Evolutionary conservation across 2,329 filamentous ascomycete genomes (phyloP).

Genomic region (Colletotrichum siamense): DNA sequence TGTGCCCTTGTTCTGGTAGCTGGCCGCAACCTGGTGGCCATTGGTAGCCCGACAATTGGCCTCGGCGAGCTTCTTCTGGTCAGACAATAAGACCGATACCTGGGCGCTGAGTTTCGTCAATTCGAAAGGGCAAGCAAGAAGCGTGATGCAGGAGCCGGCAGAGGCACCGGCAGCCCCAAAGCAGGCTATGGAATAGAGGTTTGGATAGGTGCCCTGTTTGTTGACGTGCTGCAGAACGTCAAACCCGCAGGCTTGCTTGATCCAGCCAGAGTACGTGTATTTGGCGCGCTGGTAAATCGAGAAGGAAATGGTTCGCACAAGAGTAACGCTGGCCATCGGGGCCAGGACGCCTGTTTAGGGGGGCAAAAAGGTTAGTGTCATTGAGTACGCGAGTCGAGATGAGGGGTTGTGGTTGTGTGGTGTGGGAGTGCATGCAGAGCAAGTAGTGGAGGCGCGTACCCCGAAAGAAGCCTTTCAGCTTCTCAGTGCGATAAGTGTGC

Average conservation of each 20-base stretch:
- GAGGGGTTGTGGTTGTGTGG: constrained; percentile 1
- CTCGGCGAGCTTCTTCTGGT: constrained; percentile 48
- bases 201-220: constrained; percentile 73
- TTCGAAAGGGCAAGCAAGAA: constrained; percentile 86
- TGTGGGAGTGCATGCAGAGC: neutral
- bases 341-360: constrained; percentile 70
- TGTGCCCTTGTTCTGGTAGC: constrained; percentile 80
- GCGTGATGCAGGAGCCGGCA: constrained; percentile 79
- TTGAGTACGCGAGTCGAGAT: neutral
- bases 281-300: constrained; percentile 82
- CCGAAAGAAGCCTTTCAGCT: constrained; percentile 78
- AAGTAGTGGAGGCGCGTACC: constrained; percentile 50
- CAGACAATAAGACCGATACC: constrained; percentile 78
- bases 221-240: constrained; percentile 79
- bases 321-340: constrained; percentile 79
- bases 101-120: constrained; percentile 89
- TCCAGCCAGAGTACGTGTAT: constrained; percentile 73
- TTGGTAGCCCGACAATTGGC: constrained; percentile 42
- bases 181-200: constrained; percentile 73
- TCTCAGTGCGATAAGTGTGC: constrained; percentile 78
- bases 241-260: constrained; percentile 68
- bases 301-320: constrained; percentile 80
- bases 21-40: constrained; percentile 66
- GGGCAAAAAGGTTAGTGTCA: constrained; percentile 13
- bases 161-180: constrained; percentile 81